phyloP scores from a whole-genome alignment of 305 asterid species.

The Fraxinus latifolia region DNA sequence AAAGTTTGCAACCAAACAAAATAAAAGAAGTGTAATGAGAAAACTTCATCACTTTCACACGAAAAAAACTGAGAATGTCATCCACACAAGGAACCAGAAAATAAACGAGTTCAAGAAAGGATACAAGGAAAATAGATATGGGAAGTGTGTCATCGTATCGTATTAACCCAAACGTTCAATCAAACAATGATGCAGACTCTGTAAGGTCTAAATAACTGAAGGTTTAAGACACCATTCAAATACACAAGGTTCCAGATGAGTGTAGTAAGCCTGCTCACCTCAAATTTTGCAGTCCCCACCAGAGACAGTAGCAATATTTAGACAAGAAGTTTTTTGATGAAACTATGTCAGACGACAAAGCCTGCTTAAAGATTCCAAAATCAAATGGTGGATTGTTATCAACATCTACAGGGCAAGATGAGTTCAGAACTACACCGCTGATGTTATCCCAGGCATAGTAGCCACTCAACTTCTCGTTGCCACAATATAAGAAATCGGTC shows the following conservation, averaged over 20 bases:
- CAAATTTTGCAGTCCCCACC: constrained; percentile 99
- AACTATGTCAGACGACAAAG: constrained; percentile 77
- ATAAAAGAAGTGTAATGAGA: not conserved
- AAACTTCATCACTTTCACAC: not conserved
- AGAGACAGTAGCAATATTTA: constrained; percentile 90
- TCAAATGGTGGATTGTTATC: constrained; percentile 69
- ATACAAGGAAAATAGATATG: not conserved
- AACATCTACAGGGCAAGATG: constrained; percentile 64
- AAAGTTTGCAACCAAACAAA: not conserved
- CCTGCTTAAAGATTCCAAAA: constrained; percentile 91
- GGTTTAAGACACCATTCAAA: not conserved
- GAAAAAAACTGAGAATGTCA: not conserved
- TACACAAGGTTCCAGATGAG: not conserved
- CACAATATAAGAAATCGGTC: constrained; percentile 76
- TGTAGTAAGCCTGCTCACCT: constrained; percentile 47
- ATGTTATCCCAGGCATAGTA: constrained; percentile 56
- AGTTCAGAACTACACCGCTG: constrained; percentile 46
- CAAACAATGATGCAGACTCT: not conserved
- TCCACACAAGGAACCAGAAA: not conserved
- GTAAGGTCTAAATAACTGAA: constrained; percentile 15
- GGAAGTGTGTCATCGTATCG: not conserved
- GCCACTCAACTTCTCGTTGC: constrained; percentile 56
- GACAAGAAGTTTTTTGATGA: constrained; percentile 63
- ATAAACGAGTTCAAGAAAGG: constrained; percentile 5
- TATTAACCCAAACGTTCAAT: not conserved